phyloP scores from a whole-genome alignment of 495 filamentous ascomycete species.

The Penicillium desertorum region DNA sequence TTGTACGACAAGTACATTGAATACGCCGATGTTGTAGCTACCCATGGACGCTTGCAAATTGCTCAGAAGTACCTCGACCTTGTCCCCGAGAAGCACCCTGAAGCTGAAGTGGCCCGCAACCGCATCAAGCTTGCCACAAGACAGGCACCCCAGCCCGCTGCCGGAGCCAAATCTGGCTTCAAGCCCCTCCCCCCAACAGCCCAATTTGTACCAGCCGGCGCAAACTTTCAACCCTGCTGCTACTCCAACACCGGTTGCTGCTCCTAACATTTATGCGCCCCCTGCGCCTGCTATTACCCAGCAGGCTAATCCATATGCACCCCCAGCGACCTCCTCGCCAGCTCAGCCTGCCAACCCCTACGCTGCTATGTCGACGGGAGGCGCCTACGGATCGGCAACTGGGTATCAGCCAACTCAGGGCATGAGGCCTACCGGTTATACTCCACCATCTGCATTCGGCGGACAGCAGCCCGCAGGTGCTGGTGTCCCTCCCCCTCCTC shows the following conservation, averaged over 20 bases:
- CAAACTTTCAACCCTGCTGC: constrained; percentile 39
- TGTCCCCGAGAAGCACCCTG: constrained; percentile 79
- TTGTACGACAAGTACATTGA: constrained; percentile 96
- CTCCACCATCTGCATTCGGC: constrained; percentile 42
- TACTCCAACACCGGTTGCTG: constrained; percentile 17
- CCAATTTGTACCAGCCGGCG: constrained; percentile 41
- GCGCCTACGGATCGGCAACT: constrained; percentile 34
- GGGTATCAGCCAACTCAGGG: constrained; percentile 54
- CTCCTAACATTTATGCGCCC: constrained; percentile 42
- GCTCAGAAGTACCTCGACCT: constrained; percentile 91
- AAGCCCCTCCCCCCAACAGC: constrained; percentile 44
- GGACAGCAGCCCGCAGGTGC: constrained; percentile 40
- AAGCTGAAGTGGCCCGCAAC: constrained; percentile 82
- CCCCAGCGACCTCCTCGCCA: constrained; percentile 33
- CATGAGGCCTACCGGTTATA: constrained; percentile 29
- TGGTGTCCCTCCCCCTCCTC: constrained; percentile 57
- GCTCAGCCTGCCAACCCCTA: constrained; percentile 60
- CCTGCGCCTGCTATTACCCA: constrained; percentile 23
- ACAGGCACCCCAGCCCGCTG: constrained; percentile 52
- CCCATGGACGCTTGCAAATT: constrained; percentile 80
- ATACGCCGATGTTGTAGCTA: constrained; percentile 92
- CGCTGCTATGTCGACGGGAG: constrained; percentile 46
- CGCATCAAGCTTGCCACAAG: constrained; percentile 82
- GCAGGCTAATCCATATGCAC: constrained; percentile 34
- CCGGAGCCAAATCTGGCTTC: constrained; percentile 24